A percentile compares a stretch with the other conserved stretches of the same genome.
These are phyloP conservation scores for Aspergillus cristatus DNA, from an alignment of 495 filamentous ascomycete species.

Conservation along the genomic window DNA sequence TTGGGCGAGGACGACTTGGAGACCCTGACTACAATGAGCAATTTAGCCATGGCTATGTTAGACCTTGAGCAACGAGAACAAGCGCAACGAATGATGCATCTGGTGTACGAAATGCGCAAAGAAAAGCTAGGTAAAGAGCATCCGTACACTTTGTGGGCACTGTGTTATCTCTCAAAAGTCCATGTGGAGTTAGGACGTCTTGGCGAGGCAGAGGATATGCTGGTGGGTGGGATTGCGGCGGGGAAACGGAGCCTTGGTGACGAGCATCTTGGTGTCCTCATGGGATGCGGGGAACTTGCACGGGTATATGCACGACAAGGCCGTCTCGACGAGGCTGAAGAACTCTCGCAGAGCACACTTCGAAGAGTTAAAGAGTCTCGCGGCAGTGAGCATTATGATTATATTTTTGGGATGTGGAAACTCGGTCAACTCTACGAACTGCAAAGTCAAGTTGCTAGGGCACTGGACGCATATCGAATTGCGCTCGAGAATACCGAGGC, in stretches of 20 bases:
- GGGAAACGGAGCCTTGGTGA: conserved; percentile 11
- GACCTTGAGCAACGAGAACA: background rate
- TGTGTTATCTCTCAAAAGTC: background rate
- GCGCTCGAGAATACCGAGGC: background rate
- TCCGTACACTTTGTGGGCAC: background rate
- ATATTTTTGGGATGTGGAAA: conserved; percentile 2
- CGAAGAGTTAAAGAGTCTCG: background rate
- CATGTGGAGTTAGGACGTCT: background rate
- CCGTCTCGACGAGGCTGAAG: conserved; percentile 1
- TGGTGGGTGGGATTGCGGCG: conserved; percentile 5
- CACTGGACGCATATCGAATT: background rate
- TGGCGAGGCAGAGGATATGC: conserved; percentile 3
- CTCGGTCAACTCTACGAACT: conserved; percentile 1
- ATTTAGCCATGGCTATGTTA: background rate
- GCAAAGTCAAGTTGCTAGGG: background rate
- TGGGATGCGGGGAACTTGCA: conserved; percentile 2
- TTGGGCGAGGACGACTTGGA: background rate
- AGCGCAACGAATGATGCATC: background rate
- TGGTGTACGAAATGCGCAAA: background rate
- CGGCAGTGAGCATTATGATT: conserved; percentile 1
- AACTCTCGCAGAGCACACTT: background rate
- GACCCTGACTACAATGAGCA: background rate
- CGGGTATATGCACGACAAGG: background rate
- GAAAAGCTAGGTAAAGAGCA: background rate
- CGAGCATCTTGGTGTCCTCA: conserved; percentile 12